Evolutionary conservation across 805 yeast genomes (phyloP).

Genomic region (Kuraishia ogatae): DNA sequence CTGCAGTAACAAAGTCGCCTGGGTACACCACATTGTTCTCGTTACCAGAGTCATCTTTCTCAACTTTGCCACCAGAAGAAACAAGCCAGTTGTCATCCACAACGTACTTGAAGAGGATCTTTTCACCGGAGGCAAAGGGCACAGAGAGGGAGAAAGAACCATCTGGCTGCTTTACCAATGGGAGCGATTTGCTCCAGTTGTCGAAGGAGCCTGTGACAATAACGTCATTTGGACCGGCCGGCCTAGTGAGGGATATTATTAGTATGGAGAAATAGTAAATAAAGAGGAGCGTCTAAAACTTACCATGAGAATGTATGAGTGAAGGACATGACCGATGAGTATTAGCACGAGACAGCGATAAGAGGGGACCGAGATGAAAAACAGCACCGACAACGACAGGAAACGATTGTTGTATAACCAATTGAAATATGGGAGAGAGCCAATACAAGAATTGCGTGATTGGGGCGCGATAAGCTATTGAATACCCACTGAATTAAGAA

Average conservation of each 20-base stretch:
- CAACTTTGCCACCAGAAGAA: constrained; percentile 28
- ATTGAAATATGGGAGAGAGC: too few relatives aligned
- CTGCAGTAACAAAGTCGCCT: constrained; percentile 25
- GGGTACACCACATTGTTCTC: constrained; percentile 40
- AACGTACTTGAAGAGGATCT: constrained; percentile 41
- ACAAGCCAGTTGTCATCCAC: constrained; percentile 54
- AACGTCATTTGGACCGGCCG: constrained; percentile 28
- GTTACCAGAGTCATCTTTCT: constrained; percentile 40
- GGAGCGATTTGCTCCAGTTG: constrained; percentile 43
- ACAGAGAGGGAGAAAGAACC: constrained; percentile 23
- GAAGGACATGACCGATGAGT: neutral
- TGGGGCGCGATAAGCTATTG: too few relatives aligned
- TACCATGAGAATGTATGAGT: constrained; percentile 18
- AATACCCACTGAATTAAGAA: too few relatives aligned
- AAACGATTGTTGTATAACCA: too few relatives aligned
- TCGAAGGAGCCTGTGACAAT: constrained; percentile 56
- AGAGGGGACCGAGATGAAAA: too few relatives aligned
- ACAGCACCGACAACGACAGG: too few relatives aligned
- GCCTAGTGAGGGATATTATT: constrained; percentile 13
- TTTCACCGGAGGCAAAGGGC: constrained; percentile 17
- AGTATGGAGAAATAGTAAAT: neutral
- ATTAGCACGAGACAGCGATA: neutral
- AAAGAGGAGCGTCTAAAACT: too few relatives aligned
- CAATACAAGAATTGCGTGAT: too few relatives aligned
- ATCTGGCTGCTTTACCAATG: constrained; percentile 34